Evolutionary conservation across 805 yeast species (phyloP), one percentile per base, ranked within the genome.

Genomic region (Zygosaccharomyces pseudorouxii): DNA sequence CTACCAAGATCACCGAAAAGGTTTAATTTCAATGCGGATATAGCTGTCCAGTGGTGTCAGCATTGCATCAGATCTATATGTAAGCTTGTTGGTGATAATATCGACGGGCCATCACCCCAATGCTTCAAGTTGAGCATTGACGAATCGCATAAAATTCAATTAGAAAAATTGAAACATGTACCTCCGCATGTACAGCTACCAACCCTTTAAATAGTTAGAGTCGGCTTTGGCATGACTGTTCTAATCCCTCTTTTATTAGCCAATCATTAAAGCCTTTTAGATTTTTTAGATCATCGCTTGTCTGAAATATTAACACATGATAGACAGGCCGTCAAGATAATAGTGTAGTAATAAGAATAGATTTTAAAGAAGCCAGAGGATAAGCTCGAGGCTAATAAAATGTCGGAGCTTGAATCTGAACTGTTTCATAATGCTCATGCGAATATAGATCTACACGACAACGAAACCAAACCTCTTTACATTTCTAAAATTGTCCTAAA

Each of bases 21-120:
- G 22, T 54, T 56, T 38, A 57, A 62, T 42, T 60, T 48, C 45
- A 60, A 63, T 42, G 58, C 62, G 3, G 55, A 52, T 36, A 42
- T 62, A 11, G 63, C 68, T 0, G 55, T 52, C 3, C 57, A 59
- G 30, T 65, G 70, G 70, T 54, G 54, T 12, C 52, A 54, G 4
- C 58, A 60, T 48, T 54, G 59, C 40, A 35, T 61, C 2, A 38
- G 48, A 10, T 46, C 60, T 1, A 57, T 61, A 3, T 45, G 51
- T 14, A 37, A 51, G 8, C 39, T 57, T 10, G 46, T 62, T 2
- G 50, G 38, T 14, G 29, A 27, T 3, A 49, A 47, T 23, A 12
- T 50, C 14, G 45, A 22, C 6, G 14, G 48, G 9, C 6, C 14
- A 30, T 22, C 18, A 7, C 54, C 57, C 4, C 58, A 57, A 22